Evolutionary conservation across 495 filamentous ascomycete species (phyloP), one percentile per base, ranked within the genome.

Genomic region (Penicillium ochrochloron): DNA sequence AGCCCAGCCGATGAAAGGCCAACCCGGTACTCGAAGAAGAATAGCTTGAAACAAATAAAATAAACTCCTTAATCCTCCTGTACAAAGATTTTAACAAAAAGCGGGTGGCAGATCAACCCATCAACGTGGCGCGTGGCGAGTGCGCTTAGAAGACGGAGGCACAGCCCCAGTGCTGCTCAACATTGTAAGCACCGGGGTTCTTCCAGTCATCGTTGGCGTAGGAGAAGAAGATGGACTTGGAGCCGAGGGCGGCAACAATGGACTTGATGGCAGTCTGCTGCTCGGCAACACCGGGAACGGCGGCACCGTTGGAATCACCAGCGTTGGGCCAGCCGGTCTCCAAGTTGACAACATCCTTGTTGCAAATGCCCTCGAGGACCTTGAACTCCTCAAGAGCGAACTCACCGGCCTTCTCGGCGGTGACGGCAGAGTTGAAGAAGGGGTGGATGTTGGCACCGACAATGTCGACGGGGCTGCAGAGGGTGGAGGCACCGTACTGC

Each of bases 301-400:
- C 93, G 15, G 64, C 75, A 62, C 92, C 92, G 75, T 93, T 93
- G 73, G 84, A 65, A 17, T 74, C 61, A 71, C 94, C 93, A 15
- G 70, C 64, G 48, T 76, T 89, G 67, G 94, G 94, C 94, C 94
- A 98, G 70, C 94, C 94, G 39, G 90, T 91, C 87, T 98, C 94
- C 59, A 96, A 82, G 80, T 93, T 90, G 76, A 90, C 84, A 59
- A 85, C 90, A 25, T 78, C 70, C 82, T 87, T 87, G 73, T 83
- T 83, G 31, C 94, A 98, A 62, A 88, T 74, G 1, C 68, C 70
- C 68, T 88, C 82, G 53, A 95, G 85, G 66, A 88, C 73, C 14
- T 82, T 75, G 59, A 94, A 83, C 83, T 96, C 87, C 63, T 74
- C 60, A 46, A 77, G 72, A 62, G 91, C 88, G 76, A 97, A 97